Evolutionary conservation across 352 stramenopile species (phyloP), one percentile per base, ranked within the genome.

Genomic region (Pythium guiyangense): DNA sequence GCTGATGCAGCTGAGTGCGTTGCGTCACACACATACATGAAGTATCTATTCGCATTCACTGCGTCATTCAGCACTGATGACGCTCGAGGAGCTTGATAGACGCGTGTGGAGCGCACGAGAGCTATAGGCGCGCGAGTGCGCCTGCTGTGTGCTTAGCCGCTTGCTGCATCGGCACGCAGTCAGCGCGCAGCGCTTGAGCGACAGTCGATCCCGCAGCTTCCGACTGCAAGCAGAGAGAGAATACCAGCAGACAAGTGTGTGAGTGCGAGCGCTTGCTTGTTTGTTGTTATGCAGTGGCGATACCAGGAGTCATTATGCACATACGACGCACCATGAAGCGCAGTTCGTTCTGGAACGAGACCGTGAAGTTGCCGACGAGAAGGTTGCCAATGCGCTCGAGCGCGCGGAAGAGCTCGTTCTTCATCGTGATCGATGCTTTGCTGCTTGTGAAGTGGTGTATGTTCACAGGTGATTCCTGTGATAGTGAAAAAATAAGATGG

Each of bases 281-380:
- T 22, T 22, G 10, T 47, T 43, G 15, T 26, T 9, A n/a, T n/a
- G 25, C 27, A 48, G 0, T 12, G 42, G 2, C 12, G 14, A 8
- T 22, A 1, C 42, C 18, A 11, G 18, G 0, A 27, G 29, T 4
- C 29, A 34, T 10, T 34, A 20, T 22, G 42, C 42, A 25, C 42
- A 46, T 26, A 2, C 15, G 17, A 55, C 63, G 44, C 48, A 94
- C 84, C 84, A 94, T 94, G 55, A 94, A 90, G 54, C 84, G 84
- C 48, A 94, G 66, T 52, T 94, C 84, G 54, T 94, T 94, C 67
- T 94, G 79, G 62, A 94, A 86, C 12, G 84, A 90, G 31, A 77
- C 79, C 0, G 74, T 79, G 58, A 94, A 94, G 74, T 90, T 91
- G 45, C 75, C 79, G 22, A 94, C 84, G 45, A 94, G 55, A 52